Evolutionary conservation across 495 filamentous ascomycete species (phyloP).

Genomic region (Saxophila tyrrhenica): DNA sequence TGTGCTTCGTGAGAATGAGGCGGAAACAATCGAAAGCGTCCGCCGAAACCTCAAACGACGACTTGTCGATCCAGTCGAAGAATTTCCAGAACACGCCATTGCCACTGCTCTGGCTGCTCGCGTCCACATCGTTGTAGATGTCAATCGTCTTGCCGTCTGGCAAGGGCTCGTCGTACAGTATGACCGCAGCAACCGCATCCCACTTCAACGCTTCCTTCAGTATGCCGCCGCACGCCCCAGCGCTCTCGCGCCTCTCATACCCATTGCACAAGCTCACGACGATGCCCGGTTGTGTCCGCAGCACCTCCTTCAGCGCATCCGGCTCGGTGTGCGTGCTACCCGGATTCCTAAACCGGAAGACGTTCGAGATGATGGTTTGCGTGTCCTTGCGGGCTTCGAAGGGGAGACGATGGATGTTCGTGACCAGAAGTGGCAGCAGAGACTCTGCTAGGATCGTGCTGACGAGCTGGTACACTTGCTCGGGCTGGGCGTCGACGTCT

Average conservation of each 20-base stretch:
- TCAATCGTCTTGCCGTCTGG: constrained; percentile 41
- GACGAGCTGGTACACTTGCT: constrained; percentile 72
- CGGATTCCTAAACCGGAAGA: constrained; percentile 67
- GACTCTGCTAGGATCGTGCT: constrained; percentile 76
- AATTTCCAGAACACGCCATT: constrained; percentile 92
- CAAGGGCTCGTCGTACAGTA: constrained; percentile 76
- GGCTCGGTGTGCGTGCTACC: constrained; percentile 48
- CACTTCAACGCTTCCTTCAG: constrained; percentile 86
- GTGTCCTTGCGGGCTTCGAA: constrained; percentile 91
- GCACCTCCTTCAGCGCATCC: constrained; percentile 72
- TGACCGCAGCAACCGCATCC: constrained; percentile 74
- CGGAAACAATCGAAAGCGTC: constrained; percentile 96
- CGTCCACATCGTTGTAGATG: constrained; percentile 51
- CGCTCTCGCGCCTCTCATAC: constrained; percentile 82
- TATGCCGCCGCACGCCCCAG: constrained; percentile 83
- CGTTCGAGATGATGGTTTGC: constrained; percentile 80
- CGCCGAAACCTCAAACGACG: constrained; percentile 90
- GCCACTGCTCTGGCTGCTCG: constrained; percentile 54
- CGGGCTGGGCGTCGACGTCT: constrained; percentile 79
- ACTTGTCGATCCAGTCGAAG: constrained; percentile 91
- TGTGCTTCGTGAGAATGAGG: constrained; percentile 89
- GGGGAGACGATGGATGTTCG: constrained; percentile 66
- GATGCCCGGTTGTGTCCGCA: constrained; percentile 73
- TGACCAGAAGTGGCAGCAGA: constrained; percentile 69
- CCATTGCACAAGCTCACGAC: constrained; percentile 79